Evolutionary conservation across 306 rosid species (phyloP).

Genomic region (Styphnolobium japonicum): DNA sequence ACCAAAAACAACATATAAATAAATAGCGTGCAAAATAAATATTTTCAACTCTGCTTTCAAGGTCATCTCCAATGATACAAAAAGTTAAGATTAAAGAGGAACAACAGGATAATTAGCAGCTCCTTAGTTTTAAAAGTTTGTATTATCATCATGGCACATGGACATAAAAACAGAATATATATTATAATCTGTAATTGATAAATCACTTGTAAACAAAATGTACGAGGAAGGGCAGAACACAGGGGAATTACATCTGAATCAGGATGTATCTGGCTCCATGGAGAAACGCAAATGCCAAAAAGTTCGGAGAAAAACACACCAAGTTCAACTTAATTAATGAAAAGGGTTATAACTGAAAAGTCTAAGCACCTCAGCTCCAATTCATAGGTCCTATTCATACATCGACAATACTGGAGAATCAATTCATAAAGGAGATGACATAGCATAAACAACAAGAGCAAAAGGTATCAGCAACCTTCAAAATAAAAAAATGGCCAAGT

Average conservation of each 20-base stretch:
- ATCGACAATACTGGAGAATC: background rate
- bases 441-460: background rate
- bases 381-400: background rate
- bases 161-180: background rate
- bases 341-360: background rate
- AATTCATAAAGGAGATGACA: background rate
- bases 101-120: background rate
- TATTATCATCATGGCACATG: background rate
- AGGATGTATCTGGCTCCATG: background rate
- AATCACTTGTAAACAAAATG: background rate
- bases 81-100: background rate
- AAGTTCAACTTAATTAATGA: background rate
- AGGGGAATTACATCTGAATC: slow-evolving; percentile 8
- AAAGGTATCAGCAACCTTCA: background rate
- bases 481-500: background rate
- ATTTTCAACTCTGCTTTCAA: background rate
- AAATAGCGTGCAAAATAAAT: slow-evolving; percentile 7
- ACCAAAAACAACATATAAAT: slow-evolving; percentile 26
- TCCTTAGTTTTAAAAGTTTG: background rate
- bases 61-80: background rate
- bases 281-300: background rate
- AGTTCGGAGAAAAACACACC: background rate
- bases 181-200: background rate
- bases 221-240: background rate
- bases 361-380: background rate